Percentiles rank a stretch among this genome's conserved stretches.
These are phyloP conservation scores for Gaultheria prostrata DNA, from an alignment of 148 eudicot genomes.

Conservation along the genomic window DNA sequence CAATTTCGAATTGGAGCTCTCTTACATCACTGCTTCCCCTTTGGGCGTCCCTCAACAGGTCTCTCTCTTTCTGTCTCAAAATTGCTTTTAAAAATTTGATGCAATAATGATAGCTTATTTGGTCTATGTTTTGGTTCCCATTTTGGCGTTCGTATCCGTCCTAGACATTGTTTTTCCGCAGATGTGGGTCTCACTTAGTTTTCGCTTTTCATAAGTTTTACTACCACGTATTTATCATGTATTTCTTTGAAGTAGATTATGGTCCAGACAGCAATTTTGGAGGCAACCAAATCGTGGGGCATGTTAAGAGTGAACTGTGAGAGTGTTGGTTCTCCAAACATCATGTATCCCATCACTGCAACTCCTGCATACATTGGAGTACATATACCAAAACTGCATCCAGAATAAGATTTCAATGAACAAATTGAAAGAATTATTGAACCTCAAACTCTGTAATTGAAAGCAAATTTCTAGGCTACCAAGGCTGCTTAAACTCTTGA, in stretches of 20 bases:
- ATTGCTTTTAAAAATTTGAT: background rate
- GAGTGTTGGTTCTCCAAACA: constrained; percentile 77
- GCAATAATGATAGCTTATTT: background rate
- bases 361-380: constrained; percentile 74
- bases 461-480: background rate
- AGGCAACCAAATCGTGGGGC: constrained; percentile 64
- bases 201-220: too few species aligned
- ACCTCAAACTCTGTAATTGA: background rate
- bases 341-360: constrained; percentile 75
- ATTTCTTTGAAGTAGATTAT: too few species aligned
- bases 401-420: background rate
- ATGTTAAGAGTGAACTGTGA: constrained; percentile 94
- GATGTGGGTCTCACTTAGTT: too few species aligned
- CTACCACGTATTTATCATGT: too few species aligned
- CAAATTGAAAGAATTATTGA: background rate
- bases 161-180: too few species aligned
- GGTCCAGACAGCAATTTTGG: constrained; percentile 96
- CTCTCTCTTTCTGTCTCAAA: background rate
- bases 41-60: constrained; percentile 63
- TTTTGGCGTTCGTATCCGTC: background rate
- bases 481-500: background rate
- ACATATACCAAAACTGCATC: constrained; percentile 72
- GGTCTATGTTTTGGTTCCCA: background rate
- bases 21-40: constrained; percentile 54
- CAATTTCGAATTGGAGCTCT: constrained; percentile 29